Evolutionary conservation across 257 asterid genomes (phyloP), one percentile per base, ranked within the genome.

Genomic region (Dorcoceras hygrometricum): DNA sequence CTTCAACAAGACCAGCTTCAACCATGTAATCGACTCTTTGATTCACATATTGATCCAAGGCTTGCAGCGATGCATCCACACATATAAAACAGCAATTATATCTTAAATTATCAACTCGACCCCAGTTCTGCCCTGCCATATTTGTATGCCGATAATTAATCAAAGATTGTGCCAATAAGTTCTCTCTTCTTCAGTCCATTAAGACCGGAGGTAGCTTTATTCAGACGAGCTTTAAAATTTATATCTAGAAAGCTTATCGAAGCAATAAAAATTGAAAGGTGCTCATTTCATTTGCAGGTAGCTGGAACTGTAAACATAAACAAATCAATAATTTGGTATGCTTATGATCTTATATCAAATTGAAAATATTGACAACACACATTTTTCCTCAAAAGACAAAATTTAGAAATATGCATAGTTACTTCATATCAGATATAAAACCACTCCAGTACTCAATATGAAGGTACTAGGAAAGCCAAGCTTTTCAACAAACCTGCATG

Each of bases 61-160:
- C 90, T 28, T 87, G 65, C 26, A 94, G 87, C 75, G 96, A 84
- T 55, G 96, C 96, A 81, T 94, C 94, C 70, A 90, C 85, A 62
- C 96, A 85, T 73, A 90, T 73, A 73, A 94, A 88, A 71, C 96
- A 85, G 82, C 95, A 87, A 66, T 84, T 77, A 14, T 76, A 83
- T 86, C 86, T 88, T 68, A 83, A 81, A 73, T 70, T 80, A 76
- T 87, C 95, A 66, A 88, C 85, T 64, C 58, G 86, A 54, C 99
- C 99, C 97, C 97, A 90, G 73, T 90, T 85, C 99, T 94, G 96
- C 90, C 91, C 91, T 87, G 97, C 94, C 96, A 84, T 57, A 77
- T 71, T 77, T 48, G 59, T 26, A 29, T 39, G 31, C 9, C 16
- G 6, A 39, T 14, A 14, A 39, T 39, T 3, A 39, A 39, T 39